Conservation (phyloP, 257 asterid species). For the Solanum chaucha region DNA sequence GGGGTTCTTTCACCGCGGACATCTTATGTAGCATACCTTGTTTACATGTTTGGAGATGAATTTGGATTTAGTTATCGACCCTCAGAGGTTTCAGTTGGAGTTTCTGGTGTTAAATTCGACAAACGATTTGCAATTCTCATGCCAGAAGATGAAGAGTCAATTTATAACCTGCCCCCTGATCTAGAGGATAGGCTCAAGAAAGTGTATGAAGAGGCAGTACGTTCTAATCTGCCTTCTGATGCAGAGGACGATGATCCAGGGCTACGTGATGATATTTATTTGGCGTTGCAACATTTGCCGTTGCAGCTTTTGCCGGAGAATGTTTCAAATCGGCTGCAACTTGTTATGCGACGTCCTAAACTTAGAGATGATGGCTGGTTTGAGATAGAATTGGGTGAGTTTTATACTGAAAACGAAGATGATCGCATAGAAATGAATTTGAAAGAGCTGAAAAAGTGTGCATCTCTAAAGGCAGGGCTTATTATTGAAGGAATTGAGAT, state of each 20-base stretch:
- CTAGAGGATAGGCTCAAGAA: not conserved
- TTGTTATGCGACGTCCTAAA: not conserved
- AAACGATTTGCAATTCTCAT: not conserved
- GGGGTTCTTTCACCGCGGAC: not conserved
- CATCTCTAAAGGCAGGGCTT: not conserved
- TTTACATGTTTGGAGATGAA: not conserved
- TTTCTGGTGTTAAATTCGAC: not conserved
- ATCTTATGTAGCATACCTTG: not conserved
- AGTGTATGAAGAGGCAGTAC: no score
- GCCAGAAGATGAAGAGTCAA: not conserved
- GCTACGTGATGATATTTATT: not conserved
- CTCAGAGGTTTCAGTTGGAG: not conserved
- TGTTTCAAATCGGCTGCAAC: not conserved
- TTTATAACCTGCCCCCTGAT: not conserved
- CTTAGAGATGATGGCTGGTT: not conserved
- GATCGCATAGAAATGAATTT: not conserved
- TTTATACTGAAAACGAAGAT: not conserved
- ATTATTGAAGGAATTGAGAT: not conserved
- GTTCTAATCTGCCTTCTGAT: not conserved
- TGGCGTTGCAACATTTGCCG: not conserved
- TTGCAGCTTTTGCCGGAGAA: not conserved
- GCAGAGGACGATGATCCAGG: not conserved
- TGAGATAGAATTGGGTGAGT: not conserved
- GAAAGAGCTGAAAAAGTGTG: not conserved
- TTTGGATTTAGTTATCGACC: not conserved